Evolutionary conservation across 805 yeast species (phyloP).

Genomic region (Lipomyces mesembrius): DNA sequence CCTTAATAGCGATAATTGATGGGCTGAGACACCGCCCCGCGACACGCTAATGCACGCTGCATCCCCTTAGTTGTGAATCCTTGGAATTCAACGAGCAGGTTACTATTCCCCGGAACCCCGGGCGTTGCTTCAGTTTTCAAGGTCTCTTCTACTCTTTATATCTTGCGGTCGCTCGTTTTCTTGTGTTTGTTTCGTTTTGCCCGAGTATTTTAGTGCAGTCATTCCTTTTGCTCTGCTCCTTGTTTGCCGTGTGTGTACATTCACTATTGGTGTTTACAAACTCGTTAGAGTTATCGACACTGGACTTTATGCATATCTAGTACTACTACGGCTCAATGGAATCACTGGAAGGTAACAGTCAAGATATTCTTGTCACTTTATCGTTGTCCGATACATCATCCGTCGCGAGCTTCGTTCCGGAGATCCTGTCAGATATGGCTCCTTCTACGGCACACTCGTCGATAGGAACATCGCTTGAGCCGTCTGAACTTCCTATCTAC

Average conservation of each 20-base stretch:
- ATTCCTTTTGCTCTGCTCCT: background rate
- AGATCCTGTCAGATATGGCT: background rate
- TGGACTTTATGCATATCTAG: background rate
- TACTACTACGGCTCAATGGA: background rate
- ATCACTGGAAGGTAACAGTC: background rate
- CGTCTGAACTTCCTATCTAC: background rate
- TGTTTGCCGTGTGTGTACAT: background rate
- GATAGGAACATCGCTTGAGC: slow-evolving; percentile 9
- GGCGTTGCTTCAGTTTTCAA: background rate
- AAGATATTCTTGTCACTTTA: slow-evolving; percentile 9
- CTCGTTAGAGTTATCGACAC: background rate
- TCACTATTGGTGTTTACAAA: background rate
- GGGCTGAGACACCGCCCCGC: background rate
- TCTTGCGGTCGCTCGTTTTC: background rate
- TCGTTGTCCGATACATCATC: slow-evolving; percentile 14
- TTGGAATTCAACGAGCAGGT: background rate
- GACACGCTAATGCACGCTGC: background rate
- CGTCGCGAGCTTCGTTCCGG: slow-evolving; percentile 6
- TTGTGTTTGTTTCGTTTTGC: background rate
- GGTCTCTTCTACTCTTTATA: background rate
- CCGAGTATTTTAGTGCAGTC: background rate
- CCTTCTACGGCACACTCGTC: slow-evolving; percentile 8
- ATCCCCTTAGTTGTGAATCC: background rate
- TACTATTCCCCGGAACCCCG: background rate
- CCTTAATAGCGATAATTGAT: background rate